phyloP scores from a whole-genome alignment of 148 eudicot genomes.

The Vaccinium myrtillus region DNA sequence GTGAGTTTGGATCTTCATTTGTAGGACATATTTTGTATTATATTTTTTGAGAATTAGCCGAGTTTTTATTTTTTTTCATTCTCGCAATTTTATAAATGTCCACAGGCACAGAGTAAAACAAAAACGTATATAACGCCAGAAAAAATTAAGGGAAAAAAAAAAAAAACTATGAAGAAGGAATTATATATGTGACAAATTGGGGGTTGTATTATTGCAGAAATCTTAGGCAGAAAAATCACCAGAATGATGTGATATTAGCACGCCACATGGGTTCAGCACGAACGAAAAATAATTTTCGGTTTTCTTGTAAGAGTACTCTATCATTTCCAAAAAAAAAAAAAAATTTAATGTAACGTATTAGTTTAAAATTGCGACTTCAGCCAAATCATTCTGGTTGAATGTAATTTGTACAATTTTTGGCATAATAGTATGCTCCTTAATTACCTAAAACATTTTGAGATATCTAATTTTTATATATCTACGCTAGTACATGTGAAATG shows the following conservation, averaged over 20 bases:
- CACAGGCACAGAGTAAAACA: neutral
- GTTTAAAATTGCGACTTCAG: too few species aligned
- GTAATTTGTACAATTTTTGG: neutral
- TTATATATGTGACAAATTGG: neutral
- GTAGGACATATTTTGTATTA: conserved; percentile 28
- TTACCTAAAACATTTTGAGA: neutral
- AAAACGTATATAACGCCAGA: neutral
- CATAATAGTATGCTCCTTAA: neutral
- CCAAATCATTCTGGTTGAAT: too few species aligned
- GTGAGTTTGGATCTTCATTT: conserved; percentile 99
- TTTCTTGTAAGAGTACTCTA: neutral
- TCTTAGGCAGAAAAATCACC: neutral
- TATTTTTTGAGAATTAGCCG: neutral
- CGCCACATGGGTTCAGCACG: neutral
- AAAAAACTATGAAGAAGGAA: too few species aligned
- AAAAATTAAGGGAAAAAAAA: neutral
- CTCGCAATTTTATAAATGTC: neutral
- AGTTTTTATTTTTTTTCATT: conserved; percentile 1
- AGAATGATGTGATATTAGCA: neutral
- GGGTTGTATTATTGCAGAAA: neutral
- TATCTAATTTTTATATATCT: neutral
- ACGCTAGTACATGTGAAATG: neutral
- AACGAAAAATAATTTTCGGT: neutral
- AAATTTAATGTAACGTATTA: too few species aligned
- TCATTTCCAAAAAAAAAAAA: neutral